Evolutionary conservation across 495 filamentous ascomycete species (phyloP), one percentile per base, ranked within the genome.

Genomic region (Extremus antarcticus): DNA sequence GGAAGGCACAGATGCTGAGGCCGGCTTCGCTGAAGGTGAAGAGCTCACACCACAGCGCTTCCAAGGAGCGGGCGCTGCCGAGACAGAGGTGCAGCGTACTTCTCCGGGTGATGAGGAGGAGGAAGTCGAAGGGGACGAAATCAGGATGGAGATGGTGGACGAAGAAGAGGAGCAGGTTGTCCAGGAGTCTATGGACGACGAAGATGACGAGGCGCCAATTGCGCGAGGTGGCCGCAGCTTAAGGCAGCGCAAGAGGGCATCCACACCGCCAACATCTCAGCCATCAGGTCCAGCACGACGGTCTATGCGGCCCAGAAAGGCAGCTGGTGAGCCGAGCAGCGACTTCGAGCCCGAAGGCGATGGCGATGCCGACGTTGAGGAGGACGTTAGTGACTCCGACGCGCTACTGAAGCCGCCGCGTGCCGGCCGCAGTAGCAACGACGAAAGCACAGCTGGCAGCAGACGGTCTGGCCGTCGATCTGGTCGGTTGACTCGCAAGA

Each of bases 301-400:
- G 16, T 46, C 47, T 1, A 16, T 52, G 23, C 52, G 57, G 10
- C 24, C 47, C 25, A 52, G 23, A n/a, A 55, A 56, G 53, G 8
- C 52, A 19, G 63, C 58, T 20, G 55, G 40, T 40, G 82, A 90
- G 55, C 85, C 85, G 16, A 88, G 84, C 61, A 92, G 87, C 65
- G 90, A 95, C 59, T 95, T 94, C 63, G 88, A 95, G 62, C 88
- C 88, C 8, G 83, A 83, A 29, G 77, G 73, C 0, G 78, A 71
- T 40, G 79, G 79, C 3, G 78, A 74, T 10, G 79, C 84, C 50
- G 89, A 83, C 39, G 83, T 84, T 45, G 88, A 88, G 55, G 74
- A 73, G 47, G 64, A 75, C 46, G 48, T 76, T 11, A 79, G 77
- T 1, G 75, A 74, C 21, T 76, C 76, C 13, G 78, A 71, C 25